Evolutionary conservation across 495 filamentous ascomycete genomes (phyloP).

Genomic region (Penicillium coffeae): DNA sequence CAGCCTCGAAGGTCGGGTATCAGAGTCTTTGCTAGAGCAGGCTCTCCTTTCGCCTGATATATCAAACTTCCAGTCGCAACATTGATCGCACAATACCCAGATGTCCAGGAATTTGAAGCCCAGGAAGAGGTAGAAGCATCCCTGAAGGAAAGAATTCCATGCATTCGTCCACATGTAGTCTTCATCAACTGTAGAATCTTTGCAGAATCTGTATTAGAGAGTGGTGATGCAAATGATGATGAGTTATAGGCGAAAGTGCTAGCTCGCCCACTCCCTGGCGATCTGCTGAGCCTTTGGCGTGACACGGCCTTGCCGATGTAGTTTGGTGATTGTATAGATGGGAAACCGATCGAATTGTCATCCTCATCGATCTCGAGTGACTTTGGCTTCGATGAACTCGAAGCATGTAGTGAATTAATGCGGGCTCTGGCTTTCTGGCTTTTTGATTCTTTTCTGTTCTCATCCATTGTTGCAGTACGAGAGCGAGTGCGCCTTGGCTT

Average conservation of each 20-base stretch:
- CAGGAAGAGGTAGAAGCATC: conserved; percentile 49
- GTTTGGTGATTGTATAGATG: conserved; percentile 47
- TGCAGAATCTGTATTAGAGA: conserved; percentile 45
- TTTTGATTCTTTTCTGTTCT: conserved; percentile 42
- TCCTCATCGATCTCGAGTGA: conserved; percentile 19
- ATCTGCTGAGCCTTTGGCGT: conserved; percentile 44
- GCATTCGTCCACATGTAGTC: conserved; percentile 55
- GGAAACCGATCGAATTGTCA: conserved; percentile 46
- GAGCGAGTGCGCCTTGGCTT: conserved; percentile 44
- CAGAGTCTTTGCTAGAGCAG: conserved; percentile 53
- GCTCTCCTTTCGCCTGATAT: conserved; percentile 55
- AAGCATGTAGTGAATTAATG: conserved; percentile 42
- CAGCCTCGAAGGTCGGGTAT: conserved; percentile 87
- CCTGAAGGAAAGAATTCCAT: conserved; percentile 53
- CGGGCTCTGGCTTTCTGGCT: conserved; percentile 38
- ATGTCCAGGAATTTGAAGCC: conserved; percentile 48
- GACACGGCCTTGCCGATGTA: conserved; percentile 26
- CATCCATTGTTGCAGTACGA: conserved; percentile 47
- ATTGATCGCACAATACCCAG: conserved; percentile 56
- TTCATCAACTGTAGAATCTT: conserved; percentile 55
- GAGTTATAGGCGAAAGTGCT: conserved; percentile 29
- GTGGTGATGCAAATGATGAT: conserved; percentile 51
- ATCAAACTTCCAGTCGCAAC: conserved; percentile 54
- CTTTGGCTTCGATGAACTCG: conserved; percentile 31
- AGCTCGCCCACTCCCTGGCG: conserved; percentile 31